Evolutionary conservation across 192 early-diverging fungal genomes (phyloP).

Genomic region (Rhizoclosmatium sp.): DNA sequence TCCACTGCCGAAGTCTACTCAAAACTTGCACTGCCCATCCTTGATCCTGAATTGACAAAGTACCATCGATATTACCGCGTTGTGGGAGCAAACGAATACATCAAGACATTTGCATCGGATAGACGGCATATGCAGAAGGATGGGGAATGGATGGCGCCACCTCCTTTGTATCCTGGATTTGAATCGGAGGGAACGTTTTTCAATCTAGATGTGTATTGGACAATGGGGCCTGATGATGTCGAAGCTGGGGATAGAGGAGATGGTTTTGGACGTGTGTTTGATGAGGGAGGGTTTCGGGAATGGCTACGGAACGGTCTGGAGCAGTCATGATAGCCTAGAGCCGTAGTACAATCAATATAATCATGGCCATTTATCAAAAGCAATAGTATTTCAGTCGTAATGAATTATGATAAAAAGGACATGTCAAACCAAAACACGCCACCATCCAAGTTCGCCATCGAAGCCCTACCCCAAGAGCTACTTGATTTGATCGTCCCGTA

Average conservation of each 20-base stretch:
- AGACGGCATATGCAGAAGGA: slow-evolving; percentile 6
- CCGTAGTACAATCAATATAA: too few species aligned
- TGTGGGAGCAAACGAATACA: not conserved
- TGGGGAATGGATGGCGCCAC: slow-evolving; percentile 9
- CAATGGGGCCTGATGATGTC: not conserved
- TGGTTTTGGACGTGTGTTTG: slow-evolving; percentile 8
- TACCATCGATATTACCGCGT: slow-evolving; percentile 4
- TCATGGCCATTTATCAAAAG: too few species aligned
- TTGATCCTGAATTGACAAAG: not conserved
- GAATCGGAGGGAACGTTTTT: not conserved
- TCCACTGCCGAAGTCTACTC: not conserved
- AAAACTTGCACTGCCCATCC: not conserved
- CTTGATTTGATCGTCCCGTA: too few species aligned
- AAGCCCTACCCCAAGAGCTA: too few species aligned
- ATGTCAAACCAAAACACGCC: too few species aligned
- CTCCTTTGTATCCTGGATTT: not conserved
- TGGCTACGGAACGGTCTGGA: not conserved
- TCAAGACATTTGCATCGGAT: slow-evolving; percentile 8
- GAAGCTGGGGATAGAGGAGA: not conserved
- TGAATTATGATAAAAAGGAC: too few species aligned
- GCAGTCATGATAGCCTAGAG: too few species aligned
- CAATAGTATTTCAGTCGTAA: too few species aligned
- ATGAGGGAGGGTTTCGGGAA: not conserved
- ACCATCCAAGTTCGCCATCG: too few species aligned
- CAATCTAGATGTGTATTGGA: slow-evolving; percentile 26